These are phyloP conservation scores for Psilocybe azurescens DNA, from an alignment of 768 basidiomycete genomes.

Conservation along the genomic window DNA sequence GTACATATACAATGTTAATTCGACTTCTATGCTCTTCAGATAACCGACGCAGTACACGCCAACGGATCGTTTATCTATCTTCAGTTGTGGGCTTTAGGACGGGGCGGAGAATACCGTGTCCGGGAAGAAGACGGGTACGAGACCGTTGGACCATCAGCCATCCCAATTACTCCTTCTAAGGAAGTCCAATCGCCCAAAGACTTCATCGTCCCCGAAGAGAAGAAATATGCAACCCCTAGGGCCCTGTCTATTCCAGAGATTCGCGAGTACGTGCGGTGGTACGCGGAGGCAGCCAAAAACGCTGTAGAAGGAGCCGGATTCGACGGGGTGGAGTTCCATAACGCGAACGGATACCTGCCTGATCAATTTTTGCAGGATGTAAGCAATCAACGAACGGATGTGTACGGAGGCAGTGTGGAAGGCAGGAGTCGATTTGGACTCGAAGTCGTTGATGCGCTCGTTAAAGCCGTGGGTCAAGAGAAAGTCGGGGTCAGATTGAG, in stretches of 20 bases:
- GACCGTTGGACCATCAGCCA: slow-evolving; percentile 39
- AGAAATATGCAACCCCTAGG: slow-evolving; percentile 34
- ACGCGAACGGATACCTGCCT: slow-evolving; percentile 51
- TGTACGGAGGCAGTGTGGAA: slow-evolving; percentile 72
- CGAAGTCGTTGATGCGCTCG: slow-evolving; percentile 59
- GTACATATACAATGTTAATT: background rate
- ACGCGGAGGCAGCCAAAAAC: slow-evolving; percentile 58
- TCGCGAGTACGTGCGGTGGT: slow-evolving; percentile 53
- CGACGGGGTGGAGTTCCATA: slow-evolving; percentile 62
- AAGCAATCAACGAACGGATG: slow-evolving; percentile 63
- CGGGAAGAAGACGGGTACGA: slow-evolving; percentile 41
- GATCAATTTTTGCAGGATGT: slow-evolving; percentile 68
- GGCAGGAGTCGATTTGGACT: slow-evolving; percentile 62
- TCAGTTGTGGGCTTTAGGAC: slow-evolving; percentile 66
- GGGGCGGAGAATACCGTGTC: slow-evolving; percentile 37
- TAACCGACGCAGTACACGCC: slow-evolving; percentile 51
- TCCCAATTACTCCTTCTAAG: slow-evolving; percentile 14
- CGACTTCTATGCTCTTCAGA: slow-evolving; percentile 29
- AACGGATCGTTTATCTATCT: slow-evolving; percentile 51
- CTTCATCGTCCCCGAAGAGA: slow-evolving; percentile 14
- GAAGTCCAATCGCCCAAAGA: background rate
- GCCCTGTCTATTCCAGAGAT: slow-evolving; percentile 54
- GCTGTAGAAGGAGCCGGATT: slow-evolving; percentile 68
- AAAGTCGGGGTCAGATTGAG: slow-evolving; percentile 62
- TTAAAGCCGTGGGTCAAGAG: slow-evolving; percentile 56